A percentile compares a stretch with the other conserved stretches of the same genome.
Conservation (phyloP, 495 filamentous ascomycete species). For the Emericellopsis terricola region DNA sequence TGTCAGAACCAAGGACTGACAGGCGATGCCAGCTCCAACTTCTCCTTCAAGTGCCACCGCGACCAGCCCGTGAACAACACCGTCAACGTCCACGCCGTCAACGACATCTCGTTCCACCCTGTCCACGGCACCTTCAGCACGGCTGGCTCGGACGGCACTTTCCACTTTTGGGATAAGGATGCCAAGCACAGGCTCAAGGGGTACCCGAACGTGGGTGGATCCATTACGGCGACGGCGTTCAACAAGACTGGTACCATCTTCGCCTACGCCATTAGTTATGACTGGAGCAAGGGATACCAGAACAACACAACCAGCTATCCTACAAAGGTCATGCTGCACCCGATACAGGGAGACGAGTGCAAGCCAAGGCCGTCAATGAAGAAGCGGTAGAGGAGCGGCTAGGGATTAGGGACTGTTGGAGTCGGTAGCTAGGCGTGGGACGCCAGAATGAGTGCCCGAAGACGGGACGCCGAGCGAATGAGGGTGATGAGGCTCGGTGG, state of each 20-base stretch:
- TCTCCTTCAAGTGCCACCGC: conserved; percentile 94
- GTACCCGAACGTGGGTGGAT: conserved; percentile 73
- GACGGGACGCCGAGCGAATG: too few relatives aligned
- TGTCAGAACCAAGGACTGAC: too few relatives aligned
- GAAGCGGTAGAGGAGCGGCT: conserved; percentile 15
- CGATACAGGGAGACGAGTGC: conserved; percentile 56
- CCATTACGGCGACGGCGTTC: conserved; percentile 70
- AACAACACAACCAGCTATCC: conserved; percentile 50
- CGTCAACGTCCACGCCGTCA: conserved; percentile 78
- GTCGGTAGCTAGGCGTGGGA: too few relatives aligned
- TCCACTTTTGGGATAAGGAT: conserved; percentile 92
- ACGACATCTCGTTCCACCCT: conserved; percentile 87
- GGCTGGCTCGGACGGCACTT: conserved; percentile 78
- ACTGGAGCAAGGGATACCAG: conserved; percentile 87
- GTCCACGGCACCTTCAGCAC: conserved; percentile 78
- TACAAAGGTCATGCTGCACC: conserved; percentile 88
- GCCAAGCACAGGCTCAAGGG: conserved; percentile 81
- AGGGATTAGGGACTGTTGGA: background rate
- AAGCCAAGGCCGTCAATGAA: conserved; percentile 20
- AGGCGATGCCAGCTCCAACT: conserved; percentile 51
- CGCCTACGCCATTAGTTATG: conserved; percentile 84
- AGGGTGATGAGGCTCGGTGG: too few relatives aligned
- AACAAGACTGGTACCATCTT: conserved; percentile 70
- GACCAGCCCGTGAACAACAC: conserved; percentile 41
- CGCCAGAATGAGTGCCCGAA: too few relatives aligned